phyloP scores from a whole-genome alignment of 345 rosid genomes.

The Acer negundo region DNA sequence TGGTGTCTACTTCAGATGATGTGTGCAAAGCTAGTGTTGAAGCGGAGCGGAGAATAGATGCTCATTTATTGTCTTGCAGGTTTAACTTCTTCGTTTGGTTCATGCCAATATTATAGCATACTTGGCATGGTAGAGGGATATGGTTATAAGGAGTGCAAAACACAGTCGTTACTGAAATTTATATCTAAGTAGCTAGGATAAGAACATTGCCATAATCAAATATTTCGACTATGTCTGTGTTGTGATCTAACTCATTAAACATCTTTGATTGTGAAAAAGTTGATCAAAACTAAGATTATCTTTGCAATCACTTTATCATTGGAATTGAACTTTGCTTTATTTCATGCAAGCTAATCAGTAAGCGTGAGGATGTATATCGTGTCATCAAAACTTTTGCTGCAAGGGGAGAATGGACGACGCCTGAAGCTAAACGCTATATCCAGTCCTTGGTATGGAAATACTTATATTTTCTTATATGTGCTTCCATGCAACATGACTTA shows the following conservation, averaged over 20 bases:
- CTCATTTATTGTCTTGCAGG: conserved; percentile 72
- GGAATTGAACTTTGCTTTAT: conserved; percentile 29
- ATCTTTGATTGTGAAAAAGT: not conserved
- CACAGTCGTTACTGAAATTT: not conserved
- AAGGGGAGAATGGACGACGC: conserved; percentile 55
- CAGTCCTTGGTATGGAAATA: conserved; percentile 76
- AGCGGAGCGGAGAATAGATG: conserved; percentile 76
- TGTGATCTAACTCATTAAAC: not conserved
- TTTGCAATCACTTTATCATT: conserved; percentile 13
- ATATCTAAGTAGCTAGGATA: not conserved
- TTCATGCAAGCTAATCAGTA: conserved; percentile 60
- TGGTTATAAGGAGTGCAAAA: not conserved
- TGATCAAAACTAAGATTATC: not conserved
- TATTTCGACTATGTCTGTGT: not conserved
- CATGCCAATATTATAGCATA: not conserved
- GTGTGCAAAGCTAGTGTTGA: conserved; percentile 79
- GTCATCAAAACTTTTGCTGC: conserved; percentile 64
- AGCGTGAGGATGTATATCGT: conserved; percentile 80
- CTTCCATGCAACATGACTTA: not conserved
- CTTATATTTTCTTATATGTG: conserved; percentile 10
- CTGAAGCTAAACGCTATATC: conserved; percentile 64
- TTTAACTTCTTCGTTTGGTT: conserved; percentile 22
- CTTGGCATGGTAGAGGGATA: not conserved
- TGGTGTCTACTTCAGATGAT: conserved; percentile 57
- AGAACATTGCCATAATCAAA: not conserved